Evolutionary conservation across 73 alveolate genomes (phyloP).

Genomic region (Stentor coeruleus): DNA sequence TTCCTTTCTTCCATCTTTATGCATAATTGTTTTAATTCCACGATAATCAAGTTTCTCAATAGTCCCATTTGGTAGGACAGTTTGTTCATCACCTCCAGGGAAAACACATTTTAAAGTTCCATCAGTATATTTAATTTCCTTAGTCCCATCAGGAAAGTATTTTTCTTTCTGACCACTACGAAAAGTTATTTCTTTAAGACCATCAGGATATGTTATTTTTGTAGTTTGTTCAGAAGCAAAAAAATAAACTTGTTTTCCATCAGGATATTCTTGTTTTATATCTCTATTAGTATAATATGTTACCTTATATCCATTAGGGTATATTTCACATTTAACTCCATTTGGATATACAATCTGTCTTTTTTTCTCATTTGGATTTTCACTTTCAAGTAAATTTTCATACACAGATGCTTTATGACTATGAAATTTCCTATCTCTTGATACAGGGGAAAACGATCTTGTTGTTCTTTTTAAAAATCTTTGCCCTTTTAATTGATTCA

Average conservation of each 20-base stretch:
- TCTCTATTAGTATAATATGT: constrained; percentile 80
- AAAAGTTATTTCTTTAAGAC: constrained; percentile 67
- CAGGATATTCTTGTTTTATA: constrained; percentile 71
- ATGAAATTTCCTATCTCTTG: no score
- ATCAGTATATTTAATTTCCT: constrained; percentile 82
- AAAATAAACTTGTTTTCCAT: constrained; percentile 69
- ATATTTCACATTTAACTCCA: constrained; percentile 53
- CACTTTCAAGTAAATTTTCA: no score
- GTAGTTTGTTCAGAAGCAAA: constrained; percentile 79
- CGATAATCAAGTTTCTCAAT: no score
- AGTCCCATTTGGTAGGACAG: no score
- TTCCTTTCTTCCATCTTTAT: no score
- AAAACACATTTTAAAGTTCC: constrained; percentile 73
- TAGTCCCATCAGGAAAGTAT: constrained; percentile 80
- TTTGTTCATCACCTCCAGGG: constrained; percentile 78
- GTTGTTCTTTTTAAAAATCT: neutral
- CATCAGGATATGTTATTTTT: constrained; percentile 75
- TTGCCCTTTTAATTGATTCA: neutral
- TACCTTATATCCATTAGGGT: constrained; percentile 54
- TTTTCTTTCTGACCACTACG: constrained; percentile 77
- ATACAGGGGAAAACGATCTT: no score
- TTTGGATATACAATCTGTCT: neutral
- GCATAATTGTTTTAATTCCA: no score
- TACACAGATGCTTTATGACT: no score
- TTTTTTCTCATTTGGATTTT: no score